Conservation (phyloP, 2,329 filamentous ascomycete genomes). For the Phaeoacremonium minimum region DNA sequence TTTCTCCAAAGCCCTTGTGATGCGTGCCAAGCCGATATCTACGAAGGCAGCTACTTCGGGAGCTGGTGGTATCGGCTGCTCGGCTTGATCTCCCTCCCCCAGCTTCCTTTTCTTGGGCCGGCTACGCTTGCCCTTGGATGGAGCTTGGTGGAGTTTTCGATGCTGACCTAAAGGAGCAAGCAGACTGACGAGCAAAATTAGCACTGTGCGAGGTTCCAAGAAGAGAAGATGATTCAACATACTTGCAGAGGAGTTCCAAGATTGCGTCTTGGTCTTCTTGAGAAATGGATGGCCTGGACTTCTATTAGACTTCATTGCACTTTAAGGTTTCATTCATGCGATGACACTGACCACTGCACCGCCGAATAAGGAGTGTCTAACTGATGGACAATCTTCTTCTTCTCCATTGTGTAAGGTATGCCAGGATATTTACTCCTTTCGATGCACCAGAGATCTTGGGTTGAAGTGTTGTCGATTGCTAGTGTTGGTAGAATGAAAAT, state of each 20-base stretch:
- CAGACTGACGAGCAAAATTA: conserved; percentile 37
- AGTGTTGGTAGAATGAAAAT: no score
- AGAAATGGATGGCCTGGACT: conserved; percentile 54
- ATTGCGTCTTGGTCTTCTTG: conserved; percentile 58
- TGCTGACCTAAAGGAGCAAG: conserved; percentile 61
- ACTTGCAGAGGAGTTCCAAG: conserved; percentile 65
- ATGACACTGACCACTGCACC: conserved; percentile 48
- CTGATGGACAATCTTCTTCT: conserved; percentile 59
- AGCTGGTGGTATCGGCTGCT: conserved; percentile 22
- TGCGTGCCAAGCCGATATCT: conserved; percentile 60
- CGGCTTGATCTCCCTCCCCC: conserved; percentile 13
- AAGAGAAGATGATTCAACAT: conserved; percentile 15
- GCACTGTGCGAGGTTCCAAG: conserved; percentile 1
- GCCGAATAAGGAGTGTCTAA: conserved; percentile 62
- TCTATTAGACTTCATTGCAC: no score
- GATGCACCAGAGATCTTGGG: no score
- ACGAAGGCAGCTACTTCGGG: conserved; percentile 54
- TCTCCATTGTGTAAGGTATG: conserved; percentile 32
- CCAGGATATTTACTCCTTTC: conserved; percentile 4
- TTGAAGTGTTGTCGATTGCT: no score
- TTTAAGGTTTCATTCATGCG: no score
- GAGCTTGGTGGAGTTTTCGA: conserved; percentile 45
- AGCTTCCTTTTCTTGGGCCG: conserved; percentile 46
- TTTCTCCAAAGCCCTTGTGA: conserved; percentile 55
- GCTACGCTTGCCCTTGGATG: conserved; percentile 58